Percentiles rank a stretch among this genome's conserved stretches.
These are phyloP conservation scores for Fusarium nygamai DNA, from an alignment of 2,329 filamentous ascomycete genomes.

Conservation along the genomic window DNA sequence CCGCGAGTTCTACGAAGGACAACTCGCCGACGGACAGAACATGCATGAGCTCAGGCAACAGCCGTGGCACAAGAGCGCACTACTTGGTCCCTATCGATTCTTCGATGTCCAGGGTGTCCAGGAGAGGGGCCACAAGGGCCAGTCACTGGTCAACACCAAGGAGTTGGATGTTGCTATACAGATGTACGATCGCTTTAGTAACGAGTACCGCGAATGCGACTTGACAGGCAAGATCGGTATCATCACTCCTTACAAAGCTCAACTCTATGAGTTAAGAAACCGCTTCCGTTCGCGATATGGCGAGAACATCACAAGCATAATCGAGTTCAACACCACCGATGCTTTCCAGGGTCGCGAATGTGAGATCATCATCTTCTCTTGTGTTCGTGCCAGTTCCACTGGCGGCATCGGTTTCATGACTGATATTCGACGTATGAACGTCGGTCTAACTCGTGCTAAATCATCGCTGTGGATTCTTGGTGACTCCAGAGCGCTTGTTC, in stretches of 20 bases:
- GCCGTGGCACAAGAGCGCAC: conserved; percentile 84
- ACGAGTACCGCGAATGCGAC: conserved; percentile 75
- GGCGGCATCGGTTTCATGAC: conserved; percentile 98
- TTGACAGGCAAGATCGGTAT: conserved; percentile 90
- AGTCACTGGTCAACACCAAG: conserved; percentile 88
- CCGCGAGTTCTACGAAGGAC: conserved; percentile 89
- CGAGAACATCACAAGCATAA: conserved; percentile 75
- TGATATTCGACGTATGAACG: conserved; percentile 99
- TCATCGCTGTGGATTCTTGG: conserved; percentile 97
- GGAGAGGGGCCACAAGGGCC: conserved; percentile 80
- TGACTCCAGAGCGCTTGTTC: conserved; percentile 84
- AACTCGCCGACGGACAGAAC: conserved; percentile 82
- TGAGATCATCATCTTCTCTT: conserved; percentile 99
- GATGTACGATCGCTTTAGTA: conserved; percentile 81
- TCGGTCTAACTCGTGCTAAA: conserved; percentile 95
- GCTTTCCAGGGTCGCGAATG: conserved; percentile 97
- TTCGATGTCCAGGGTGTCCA: conserved; percentile 95
- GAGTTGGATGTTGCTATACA: conserved; percentile 89
- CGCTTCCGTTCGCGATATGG: conserved; percentile 81
- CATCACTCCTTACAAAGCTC: conserved; percentile 97
- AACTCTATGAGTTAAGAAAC: conserved; percentile 80
- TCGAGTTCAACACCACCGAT: conserved; percentile 99
- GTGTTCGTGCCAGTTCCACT: conserved; percentile 90
- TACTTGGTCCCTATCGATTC: conserved; percentile 94
- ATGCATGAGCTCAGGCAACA: conserved; percentile 81